Evolutionary conservation across 257 asterid species (phyloP).

Genomic region (Solanum dulcamara): DNA sequence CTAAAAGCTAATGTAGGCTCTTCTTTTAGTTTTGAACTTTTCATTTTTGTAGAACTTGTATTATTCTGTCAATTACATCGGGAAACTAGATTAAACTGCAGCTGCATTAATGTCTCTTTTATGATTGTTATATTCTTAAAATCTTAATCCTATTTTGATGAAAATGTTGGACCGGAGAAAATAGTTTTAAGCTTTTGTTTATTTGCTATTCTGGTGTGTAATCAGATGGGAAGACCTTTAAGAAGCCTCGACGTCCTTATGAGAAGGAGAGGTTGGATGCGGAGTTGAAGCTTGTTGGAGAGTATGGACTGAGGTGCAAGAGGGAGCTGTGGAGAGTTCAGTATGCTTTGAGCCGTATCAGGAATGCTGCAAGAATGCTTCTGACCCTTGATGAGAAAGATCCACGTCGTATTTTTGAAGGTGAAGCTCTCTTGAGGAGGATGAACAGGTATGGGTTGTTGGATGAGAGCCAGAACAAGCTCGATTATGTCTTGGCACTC

Average conservation of each 20-base stretch:
- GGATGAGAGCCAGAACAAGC: constrained; percentile 87
- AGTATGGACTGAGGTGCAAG: constrained; percentile 77
- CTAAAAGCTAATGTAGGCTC: neutral
- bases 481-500: constrained; percentile 76
- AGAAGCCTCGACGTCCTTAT: constrained; percentile 85
- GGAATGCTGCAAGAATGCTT: constrained; percentile 67
- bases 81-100: neutral
- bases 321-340: constrained; percentile 95
- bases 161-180: neutral
- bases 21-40: neutral
- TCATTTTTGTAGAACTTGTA: neutral
- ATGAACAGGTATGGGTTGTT: constrained; percentile 68
- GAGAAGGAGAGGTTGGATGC: constrained; percentile 91
- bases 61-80: neutral
- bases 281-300: constrained; percentile 78
- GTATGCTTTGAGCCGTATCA: constrained; percentile 73
- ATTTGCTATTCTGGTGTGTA: neutral
- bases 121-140: neutral
- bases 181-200: neutral
- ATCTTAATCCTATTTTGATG: neutral
- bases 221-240: constrained; percentile 78
- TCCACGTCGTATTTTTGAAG: constrained; percentile 73
- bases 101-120: neutral
- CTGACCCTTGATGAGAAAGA: constrained; percentile 82
- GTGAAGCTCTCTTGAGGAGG: constrained; percentile 85